Percentiles rank a stretch among this genome's conserved stretches.
phyloP scores from a whole-genome alignment of 306 rosid species.

The Gynostemma pentaphyllum region DNA sequence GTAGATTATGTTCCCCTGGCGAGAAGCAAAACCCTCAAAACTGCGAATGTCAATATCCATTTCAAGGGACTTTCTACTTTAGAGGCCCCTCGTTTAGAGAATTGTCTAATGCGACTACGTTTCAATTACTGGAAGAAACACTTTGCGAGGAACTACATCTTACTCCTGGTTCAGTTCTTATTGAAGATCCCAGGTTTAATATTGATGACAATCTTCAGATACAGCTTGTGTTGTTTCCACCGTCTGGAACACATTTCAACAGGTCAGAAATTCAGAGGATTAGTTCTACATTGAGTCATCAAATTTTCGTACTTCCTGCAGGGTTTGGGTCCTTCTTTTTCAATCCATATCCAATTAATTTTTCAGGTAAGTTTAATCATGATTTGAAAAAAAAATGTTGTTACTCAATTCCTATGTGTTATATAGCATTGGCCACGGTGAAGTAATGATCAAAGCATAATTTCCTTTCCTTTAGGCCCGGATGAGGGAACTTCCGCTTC shows the following conservation, averaged over 20 bases:
- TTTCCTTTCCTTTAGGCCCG: conserved; percentile 6
- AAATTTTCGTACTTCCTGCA: conserved; percentile 26
- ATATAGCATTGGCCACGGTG: not conserved
- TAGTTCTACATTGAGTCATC: conserved; percentile 39
- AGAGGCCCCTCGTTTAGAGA: conserved; percentile 44
- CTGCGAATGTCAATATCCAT: conserved; percentile 60
- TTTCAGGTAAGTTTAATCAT: conserved; percentile 23
- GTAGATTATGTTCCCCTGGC: conserved; percentile 19
- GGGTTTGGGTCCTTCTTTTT: conserved; percentile 41
- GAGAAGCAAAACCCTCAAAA: conserved; percentile 42
- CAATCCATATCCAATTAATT: conserved; percentile 9
- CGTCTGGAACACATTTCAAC: conserved; percentile 26
- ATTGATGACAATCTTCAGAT: conserved; percentile 19
- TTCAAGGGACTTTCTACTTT: too few relatives aligned
- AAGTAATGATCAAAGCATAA: not conserved
- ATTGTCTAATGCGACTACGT: conserved; percentile 20
- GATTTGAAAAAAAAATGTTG: not conserved
- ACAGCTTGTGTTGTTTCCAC: conserved; percentile 40
- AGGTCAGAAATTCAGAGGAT: too few relatives aligned
- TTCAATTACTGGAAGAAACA: conserved; percentile 2
- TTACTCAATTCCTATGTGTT: not conserved
- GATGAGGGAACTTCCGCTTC: not conserved
- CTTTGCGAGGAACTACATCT: conserved; percentile 5
- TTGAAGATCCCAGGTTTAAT: conserved; percentile 21
- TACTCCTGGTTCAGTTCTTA: conserved; percentile 40